These are phyloP conservation scores for Gentiana dahurica DNA, from an alignment of 257 asterid genomes.

Conservation along the genomic window DNA sequence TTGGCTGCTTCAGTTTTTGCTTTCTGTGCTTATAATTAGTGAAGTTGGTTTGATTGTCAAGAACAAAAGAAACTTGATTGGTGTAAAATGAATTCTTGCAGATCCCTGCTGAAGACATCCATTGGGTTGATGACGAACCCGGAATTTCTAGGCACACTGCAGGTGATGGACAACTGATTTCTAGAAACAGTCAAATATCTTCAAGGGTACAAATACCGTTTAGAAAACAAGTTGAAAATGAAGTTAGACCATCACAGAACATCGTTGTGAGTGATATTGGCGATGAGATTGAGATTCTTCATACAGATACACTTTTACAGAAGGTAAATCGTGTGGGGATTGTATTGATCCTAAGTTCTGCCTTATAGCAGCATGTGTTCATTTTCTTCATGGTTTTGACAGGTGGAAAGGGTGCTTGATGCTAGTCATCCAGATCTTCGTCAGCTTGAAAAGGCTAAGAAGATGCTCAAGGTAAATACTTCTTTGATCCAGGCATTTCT, in stretches of 20 bases:
- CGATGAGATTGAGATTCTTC: slow-evolving; percentile 69
- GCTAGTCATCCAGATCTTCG: slow-evolving; percentile 66
- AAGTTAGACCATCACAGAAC: slow-evolving; percentile 41
- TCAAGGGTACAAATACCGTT: slow-evolving; percentile 46
- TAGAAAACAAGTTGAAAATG: slow-evolving; percentile 35
- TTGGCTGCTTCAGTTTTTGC: too few species aligned
- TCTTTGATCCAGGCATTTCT: slow-evolving; percentile 1
- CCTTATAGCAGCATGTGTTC: slow-evolving; percentile 1
- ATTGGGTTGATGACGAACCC: slow-evolving; percentile 90
- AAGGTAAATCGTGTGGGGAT: slow-evolving; percentile 32
- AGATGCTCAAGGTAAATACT: slow-evolving; percentile 65
- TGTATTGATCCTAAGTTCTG: not conserved
- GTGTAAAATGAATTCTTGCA: slow-evolving; percentile 16
- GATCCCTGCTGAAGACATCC: slow-evolving; percentile 78
- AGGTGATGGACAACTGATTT: slow-evolving; percentile 17
- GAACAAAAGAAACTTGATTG: too few species aligned
- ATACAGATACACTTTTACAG: slow-evolving; percentile 75
- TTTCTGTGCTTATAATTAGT: too few species aligned
- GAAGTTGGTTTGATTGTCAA: too few species aligned
- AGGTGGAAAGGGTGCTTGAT: slow-evolving; percentile 89
- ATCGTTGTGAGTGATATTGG: slow-evolving; percentile 30
- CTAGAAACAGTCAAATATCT: slow-evolving; percentile 27
- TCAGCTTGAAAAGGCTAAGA: slow-evolving; percentile 86
- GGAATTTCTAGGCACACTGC: slow-evolving; percentile 47
- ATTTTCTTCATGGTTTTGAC: slow-evolving; percentile 12